Evolutionary conservation across 805 yeast species (phyloP).

Genomic region (Komagataella populi): DNA sequence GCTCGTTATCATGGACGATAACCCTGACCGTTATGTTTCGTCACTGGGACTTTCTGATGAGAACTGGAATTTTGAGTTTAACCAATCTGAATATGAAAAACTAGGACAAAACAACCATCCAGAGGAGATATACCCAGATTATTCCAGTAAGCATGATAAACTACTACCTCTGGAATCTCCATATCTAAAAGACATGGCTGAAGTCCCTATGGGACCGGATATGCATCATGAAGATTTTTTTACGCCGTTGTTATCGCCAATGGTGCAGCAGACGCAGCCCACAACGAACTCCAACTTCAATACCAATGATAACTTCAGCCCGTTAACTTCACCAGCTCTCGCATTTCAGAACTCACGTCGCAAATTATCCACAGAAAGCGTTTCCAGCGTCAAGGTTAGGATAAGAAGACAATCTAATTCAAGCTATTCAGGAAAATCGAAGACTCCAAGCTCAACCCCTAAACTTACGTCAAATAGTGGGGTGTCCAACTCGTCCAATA

Average conservation of each 20-base stretch:
- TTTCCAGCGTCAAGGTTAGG: conserved; percentile 4
- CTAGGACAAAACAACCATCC: background rate
- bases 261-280: conserved; percentile 42
- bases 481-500: conserved; percentile 16
- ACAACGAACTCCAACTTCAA: conserved; percentile 8
- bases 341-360: conserved; percentile 25
- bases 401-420: conserved; percentile 4
- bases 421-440: conserved; percentile 17
- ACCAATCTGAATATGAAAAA: background rate
- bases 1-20: background rate
- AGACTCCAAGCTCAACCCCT: conserved; percentile 26
- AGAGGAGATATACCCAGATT: background rate
- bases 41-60: background rate
- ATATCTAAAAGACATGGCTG: background rate
- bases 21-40: background rate
- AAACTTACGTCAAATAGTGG: conserved; percentile 11
- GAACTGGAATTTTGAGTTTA: background rate
- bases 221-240: conserved; percentile 27
- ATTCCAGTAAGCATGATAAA: background rate
- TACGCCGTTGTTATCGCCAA: conserved; percentile 70
- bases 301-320: conserved; percentile 17
- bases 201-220: background rate
- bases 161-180: background rate
- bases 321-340: conserved; percentile 60
- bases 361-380: conserved; percentile 9